These are phyloP conservation scores for Diaporthe destruens DNA, from an alignment of 2,329 filamentous ascomycete genomes.

Conservation along the genomic window DNA sequence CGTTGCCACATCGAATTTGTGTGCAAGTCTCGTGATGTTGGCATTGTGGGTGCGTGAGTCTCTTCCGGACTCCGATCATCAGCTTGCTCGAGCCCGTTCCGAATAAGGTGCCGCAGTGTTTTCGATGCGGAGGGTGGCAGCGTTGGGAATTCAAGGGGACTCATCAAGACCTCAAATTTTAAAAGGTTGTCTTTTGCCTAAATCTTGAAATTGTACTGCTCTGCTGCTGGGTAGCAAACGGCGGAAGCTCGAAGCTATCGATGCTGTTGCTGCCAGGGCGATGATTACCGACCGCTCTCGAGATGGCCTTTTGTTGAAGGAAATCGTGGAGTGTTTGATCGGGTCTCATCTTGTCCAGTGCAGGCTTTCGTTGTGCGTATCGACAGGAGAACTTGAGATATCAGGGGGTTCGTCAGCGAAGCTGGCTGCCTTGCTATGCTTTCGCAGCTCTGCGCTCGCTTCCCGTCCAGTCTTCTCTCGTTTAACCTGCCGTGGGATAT, in stretches of 20 bases:
- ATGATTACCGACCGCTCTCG: slow-evolving; percentile 25
- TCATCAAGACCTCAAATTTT: slow-evolving; percentile 16
- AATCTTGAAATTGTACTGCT: slow-evolving; percentile 36
- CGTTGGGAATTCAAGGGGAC: not conserved
- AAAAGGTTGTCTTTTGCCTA: slow-evolving; percentile 32
- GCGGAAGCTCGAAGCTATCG: slow-evolving; percentile 29
- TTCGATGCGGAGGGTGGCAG: not conserved
- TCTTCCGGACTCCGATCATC: not conserved
- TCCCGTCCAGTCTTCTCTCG: slow-evolving; percentile 26
- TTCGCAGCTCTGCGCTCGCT: slow-evolving; percentile 36
- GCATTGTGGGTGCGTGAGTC: not conserved
- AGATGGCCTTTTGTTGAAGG: slow-evolving; percentile 12
- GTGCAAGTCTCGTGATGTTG: slow-evolving; percentile 5
- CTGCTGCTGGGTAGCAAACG: slow-evolving; percentile 34
- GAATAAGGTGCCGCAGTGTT: not conserved
- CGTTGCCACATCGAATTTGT: not conserved
- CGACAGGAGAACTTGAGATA: slow-evolving; percentile 31
- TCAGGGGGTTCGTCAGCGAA: slow-evolving; percentile 17
- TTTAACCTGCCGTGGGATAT: slow-evolving; percentile 27
- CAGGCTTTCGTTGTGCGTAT: slow-evolving; percentile 20
- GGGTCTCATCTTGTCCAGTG: slow-evolving; percentile 38
- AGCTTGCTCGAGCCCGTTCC: not conserved
- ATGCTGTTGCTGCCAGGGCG: slow-evolving; percentile 30
- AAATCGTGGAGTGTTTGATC: slow-evolving; percentile 13
- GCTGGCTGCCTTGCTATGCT: slow-evolving; percentile 39